Conservation (phyloP, 768 basidiomycete genomes). For the Leucocoprinus leucothites region DNA sequence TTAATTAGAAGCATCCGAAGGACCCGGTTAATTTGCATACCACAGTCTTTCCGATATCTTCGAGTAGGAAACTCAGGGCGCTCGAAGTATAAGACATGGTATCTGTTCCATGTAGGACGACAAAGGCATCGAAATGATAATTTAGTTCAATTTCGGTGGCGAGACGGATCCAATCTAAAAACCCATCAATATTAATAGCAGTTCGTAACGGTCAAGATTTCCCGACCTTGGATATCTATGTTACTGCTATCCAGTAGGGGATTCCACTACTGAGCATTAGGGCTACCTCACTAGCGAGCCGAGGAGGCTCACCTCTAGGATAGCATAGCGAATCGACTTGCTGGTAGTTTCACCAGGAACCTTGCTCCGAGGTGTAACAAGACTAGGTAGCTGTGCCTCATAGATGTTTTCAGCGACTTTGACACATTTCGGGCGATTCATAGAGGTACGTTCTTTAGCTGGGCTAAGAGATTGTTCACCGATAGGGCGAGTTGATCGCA, state of each 20-base stretch:
- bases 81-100: conserved; percentile 90
- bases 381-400: conserved; percentile 68
- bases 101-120: conserved; percentile 88
- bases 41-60: conserved; percentile 91
- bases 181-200: not conserved
- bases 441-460: conserved; percentile 19
- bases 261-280: conserved; percentile 59
- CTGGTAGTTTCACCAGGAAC: conserved; percentile 56
- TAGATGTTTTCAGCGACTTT: conserved; percentile 63
- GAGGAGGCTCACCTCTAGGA: conserved; percentile 60
- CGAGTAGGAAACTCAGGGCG: conserved; percentile 86
- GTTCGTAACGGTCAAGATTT: not conserved
- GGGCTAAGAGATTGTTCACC: conserved; percentile 39
- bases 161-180: conserved; percentile 83
- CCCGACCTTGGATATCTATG: conserved; percentile 72
- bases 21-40: conserved; percentile 33
- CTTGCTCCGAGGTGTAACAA: conserved; percentile 74
- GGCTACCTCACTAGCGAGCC: conserved; percentile 10
- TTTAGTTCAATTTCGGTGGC: conserved; percentile 93
- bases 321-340: conserved; percentile 81
- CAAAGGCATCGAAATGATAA: conserved; percentile 89
- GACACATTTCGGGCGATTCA: conserved; percentile 35
- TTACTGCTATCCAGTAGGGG: conserved; percentile 88
- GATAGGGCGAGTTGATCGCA: conserved; percentile 71
- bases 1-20: not conserved